Base-by-base conservation (phyloP, 1,284 basidiomycete species). In the Fomes fomentarius region DNA sequence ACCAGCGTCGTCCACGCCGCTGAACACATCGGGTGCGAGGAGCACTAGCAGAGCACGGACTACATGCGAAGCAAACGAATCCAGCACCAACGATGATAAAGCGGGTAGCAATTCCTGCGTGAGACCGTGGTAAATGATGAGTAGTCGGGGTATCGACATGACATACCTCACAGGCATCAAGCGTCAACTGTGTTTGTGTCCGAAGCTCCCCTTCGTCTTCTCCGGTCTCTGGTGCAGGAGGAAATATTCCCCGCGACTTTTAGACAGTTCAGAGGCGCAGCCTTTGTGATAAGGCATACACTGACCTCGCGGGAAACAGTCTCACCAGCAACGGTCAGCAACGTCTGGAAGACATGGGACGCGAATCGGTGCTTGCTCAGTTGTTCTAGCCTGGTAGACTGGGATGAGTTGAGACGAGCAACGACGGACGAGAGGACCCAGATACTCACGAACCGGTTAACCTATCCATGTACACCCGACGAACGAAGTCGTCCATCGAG, bases 401-500 rank as follows among this genome's bases (percentile, higher is more conserved):
- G 28, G 3, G 4, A 41, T 65, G 50, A 65, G 61, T 54, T 62
- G 57, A 66, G 62, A 58, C 47, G 50, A 54, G 55, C 57, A 38
- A 43, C 10, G n/a, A 41, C 44, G 10, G 10, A 12, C 11, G 49
- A 21, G 42, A 21, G 40, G 19, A 14, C 11, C 40, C 8, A 15
- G 50, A 26, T 39, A 85, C 89, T 84, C 74, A 95, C 87, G 90
- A 91, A 67, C 92, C 94, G 52, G 82, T 82, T 59, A 98, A 74
- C 54, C 87, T 84, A 69, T 96, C 94, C 54, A 92, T 75, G 61
- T 97, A 89, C 2, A 96, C 93, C 52, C 95, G 81, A 47, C 91
- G 79, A 15, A 91, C 90, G 74, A 94, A 95, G 71, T 97, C 94
- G 68, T 96, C 94, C 87, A 98, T 94, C 1, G 93, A 95, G 66